A percentile compares a stretch with the other conserved stretches of the same genome.
phyloP scores from a whole-genome alignment of 73 alveolate genomes.

The Stentor roeselii region DNA sequence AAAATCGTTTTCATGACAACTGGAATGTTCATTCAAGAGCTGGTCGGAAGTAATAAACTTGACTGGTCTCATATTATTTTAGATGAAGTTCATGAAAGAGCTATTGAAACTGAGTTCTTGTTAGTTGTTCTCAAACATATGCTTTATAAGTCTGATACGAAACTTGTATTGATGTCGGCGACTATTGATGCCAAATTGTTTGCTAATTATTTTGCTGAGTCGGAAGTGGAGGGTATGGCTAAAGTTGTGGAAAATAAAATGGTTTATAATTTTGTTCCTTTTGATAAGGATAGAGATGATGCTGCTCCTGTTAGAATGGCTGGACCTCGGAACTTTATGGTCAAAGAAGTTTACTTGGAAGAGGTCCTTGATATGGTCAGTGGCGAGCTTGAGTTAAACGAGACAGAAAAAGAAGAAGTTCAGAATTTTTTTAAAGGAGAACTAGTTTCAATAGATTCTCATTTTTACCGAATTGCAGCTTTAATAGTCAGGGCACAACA shows the following conservation, averaged over 20 bases:
- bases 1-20: constrained; percentile 82
- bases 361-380: constrained; percentile 9
- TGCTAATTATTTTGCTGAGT: constrained; percentile 71
- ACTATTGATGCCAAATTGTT: constrained; percentile 73
- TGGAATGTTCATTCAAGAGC: constrained; percentile 90
- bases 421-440: background rate
- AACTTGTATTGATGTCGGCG: constrained; percentile 88
- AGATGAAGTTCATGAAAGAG: constrained; percentile 97
- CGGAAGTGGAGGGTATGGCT: background rate
- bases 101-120: constrained; percentile 81
- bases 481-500: background rate
- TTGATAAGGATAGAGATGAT: constrained; percentile 14
- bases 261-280: background rate
- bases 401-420: background rate
- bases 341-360: constrained; percentile 28
- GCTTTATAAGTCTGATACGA: constrained; percentile 50
- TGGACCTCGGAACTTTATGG: constrained; percentile 31
- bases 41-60: constrained; percentile 43
- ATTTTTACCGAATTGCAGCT: constrained; percentile 25
- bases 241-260: background rate
- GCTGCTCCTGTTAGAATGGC: constrained; percentile 22
- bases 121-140: constrained; percentile 77
- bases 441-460: background rate
- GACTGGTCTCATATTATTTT: constrained; percentile 73
- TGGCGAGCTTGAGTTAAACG: background rate